Base-by-base conservation (phyloP, 78 protist genomes). In the Chrysochromulina tobinii region DNA sequence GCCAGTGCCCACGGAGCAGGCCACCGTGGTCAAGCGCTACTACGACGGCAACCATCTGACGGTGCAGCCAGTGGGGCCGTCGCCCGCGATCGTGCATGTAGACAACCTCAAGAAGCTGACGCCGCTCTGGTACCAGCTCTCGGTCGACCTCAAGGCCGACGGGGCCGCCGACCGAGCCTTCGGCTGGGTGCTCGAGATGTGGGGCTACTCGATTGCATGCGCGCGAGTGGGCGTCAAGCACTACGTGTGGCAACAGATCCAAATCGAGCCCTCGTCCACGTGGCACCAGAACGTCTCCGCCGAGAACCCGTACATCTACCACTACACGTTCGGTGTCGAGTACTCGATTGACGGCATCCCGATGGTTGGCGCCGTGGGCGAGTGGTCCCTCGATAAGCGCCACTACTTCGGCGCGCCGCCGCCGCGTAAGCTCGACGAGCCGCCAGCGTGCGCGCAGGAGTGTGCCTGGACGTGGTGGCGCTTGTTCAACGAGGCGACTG, bases 131-230 rank as follows among this genome's bases (percentile, higher is more conserved):
- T 67, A 25, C 73, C 48, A 67, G 1, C 38, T 67, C 48, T 23
- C 38, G 7, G 73, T 67, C 73, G 73, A 67, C 48, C 73, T 67
- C 73, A 67, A 67, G 38, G 38, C 38, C 48, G 73, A 67, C 73
- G 48, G 38, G 18, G 73, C 18, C 48, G 1, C 73, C 6, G 73
- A 67, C 73, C 1, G n/a, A 1, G n/a, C 8, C 7, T 67, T 67
- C 48, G 73, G 73, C 38, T 75, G 84, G 84, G 84, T 75, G 38
- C 84, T 75, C 54, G 84, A 75, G 84, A 75, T 75, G 84, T 75
- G 84, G 84, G 79, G 79, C 11, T 18, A 67, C 73, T 14, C 73
- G 25, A 1, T 67, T 38, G 17, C 73, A 38, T 69, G 53, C 53
- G 79, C 79, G 79, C 79, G 79, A 1, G 6, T 27, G 18, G 79